phyloP scores from a whole-genome alignment of 2,329 filamentous ascomycete genomes.

The Pseudopyricularia javanii region DNA sequence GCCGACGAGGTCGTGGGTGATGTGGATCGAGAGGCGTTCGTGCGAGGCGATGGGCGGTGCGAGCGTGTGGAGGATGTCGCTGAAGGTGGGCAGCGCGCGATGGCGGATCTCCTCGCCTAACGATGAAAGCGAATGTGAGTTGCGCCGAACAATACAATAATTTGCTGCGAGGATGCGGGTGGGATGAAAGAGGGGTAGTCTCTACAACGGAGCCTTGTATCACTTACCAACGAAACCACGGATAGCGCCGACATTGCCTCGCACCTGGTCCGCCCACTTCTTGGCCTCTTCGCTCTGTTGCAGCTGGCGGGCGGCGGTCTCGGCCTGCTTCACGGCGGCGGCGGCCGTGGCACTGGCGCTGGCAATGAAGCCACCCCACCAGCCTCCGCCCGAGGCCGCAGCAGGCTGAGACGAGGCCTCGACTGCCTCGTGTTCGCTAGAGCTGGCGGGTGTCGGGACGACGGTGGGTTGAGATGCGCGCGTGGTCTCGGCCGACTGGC shows the following conservation, averaged over 20 bases:
- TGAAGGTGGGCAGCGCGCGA: conserved; percentile 86
- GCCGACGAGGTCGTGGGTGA: conserved; percentile 86
- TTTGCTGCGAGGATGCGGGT: neutral
- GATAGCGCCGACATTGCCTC: conserved; percentile 46
- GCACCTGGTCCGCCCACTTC: conserved; percentile 89
- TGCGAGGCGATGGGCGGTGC: conserved; percentile 94
- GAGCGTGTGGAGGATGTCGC: conserved; percentile 85
- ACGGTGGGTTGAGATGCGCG: conserved; percentile 60
- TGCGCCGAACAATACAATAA: conserved; percentile 1
- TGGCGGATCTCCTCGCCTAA: conserved; percentile 76
- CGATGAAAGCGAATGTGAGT: conserved; percentile 5
- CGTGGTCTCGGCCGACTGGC: conserved; percentile 70
- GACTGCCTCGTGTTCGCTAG: conserved; percentile 45
- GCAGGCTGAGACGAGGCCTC: conserved; percentile 31
- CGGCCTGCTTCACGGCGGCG: conserved; percentile 82
- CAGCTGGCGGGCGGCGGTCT: conserved; percentile 86
- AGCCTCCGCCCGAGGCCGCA: conserved; percentile 49
- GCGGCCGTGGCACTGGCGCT: conserved; percentile 54
- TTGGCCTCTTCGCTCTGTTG: conserved; percentile 94
- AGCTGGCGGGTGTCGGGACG: conserved; percentile 55
- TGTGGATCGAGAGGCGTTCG: conserved; percentile 93
- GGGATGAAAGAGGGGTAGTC: neutral
- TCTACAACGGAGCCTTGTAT: neutral
- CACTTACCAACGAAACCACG: conserved; percentile 2
- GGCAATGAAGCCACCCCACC: conserved; percentile 80